phyloP scores from a whole-genome alignment of 257 asterid genomes.

The Asclepias syriaca region DNA sequence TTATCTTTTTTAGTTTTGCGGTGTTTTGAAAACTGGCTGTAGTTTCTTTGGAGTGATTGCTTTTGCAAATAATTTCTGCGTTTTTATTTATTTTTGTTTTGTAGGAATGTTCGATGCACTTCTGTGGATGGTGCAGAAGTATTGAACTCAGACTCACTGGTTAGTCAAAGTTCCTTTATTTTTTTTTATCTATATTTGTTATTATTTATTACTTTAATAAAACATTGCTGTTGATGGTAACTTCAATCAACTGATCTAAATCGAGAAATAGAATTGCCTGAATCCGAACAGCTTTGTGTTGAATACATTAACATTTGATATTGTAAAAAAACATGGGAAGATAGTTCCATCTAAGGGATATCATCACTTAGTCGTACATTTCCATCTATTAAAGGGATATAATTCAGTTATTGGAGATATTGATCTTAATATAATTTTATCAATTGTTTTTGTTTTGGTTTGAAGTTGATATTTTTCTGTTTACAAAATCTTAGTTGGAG shows the following conservation, averaged over 20 bases:
- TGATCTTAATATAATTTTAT: background rate
- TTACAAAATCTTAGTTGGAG: conserved; percentile 47
- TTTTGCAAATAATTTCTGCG: background rate
- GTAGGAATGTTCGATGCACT: conserved; percentile 49
- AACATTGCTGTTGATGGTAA: background rate
- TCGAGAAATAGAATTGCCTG: background rate
- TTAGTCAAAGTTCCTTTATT: conserved; percentile 27
- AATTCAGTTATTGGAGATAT: background rate
- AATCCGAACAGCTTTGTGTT: background rate
- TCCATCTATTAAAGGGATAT: background rate
- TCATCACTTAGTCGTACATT: background rate
- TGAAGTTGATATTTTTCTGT: background rate
- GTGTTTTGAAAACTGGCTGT: background rate
- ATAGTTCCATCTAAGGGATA: background rate
- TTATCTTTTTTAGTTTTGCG: background rate
- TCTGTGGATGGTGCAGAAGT: conserved; percentile 67
- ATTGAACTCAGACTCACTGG: conserved; percentile 40
- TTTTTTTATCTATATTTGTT: background rate
- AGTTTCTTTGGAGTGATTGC: background rate
- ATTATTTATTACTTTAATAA: background rate
- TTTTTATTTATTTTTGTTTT: conserved; percentile 18
- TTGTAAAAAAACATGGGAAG: background rate
- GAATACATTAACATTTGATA: background rate
- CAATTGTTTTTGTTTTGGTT: background rate
- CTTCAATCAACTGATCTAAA: background rate